A percentile compares a stretch with the other conserved stretches of the same genome.
Evolutionary conservation across 1,139 yeast genomes (phyloP).

Genomic region (Zygoascus hellenicus): DNA sequence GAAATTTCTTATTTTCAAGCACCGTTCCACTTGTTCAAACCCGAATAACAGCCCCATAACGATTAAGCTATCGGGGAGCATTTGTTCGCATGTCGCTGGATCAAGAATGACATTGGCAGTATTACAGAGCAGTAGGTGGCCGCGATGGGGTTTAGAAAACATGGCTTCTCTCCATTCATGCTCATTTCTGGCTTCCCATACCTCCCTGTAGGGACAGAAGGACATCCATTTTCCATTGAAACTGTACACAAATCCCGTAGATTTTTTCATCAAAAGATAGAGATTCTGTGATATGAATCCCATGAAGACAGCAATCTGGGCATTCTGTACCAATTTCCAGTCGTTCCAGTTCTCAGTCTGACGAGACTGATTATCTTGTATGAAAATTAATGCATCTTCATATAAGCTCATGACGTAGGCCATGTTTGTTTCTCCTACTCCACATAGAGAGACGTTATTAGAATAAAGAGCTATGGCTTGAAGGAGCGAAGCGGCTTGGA

Average conservation of each 20-base stretch:
- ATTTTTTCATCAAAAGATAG: constrained; percentile 2
- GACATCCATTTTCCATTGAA: neutral
- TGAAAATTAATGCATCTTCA: neutral
- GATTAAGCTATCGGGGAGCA: too few relatives aligned
- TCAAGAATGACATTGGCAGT: neutral
- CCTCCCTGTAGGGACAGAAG: neutral
- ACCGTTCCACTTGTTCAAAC: too few relatives aligned
- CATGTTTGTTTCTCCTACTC: constrained; percentile 1
- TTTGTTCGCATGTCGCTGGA: neutral
- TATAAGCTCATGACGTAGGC: neutral
- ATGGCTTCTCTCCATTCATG: neutral
- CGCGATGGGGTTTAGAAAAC: neutral
- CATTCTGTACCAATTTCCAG: neutral
- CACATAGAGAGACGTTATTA: neutral
- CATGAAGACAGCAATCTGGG: neutral
- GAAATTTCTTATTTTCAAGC: too few relatives aligned
- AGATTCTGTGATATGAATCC: neutral
- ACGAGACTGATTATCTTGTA: neutral
- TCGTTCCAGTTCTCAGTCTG: neutral
- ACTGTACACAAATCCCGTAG: neutral
- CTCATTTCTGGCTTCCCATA: neutral
- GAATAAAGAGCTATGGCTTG: neutral
- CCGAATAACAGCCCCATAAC: too few relatives aligned
- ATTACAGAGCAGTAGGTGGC: neutral
- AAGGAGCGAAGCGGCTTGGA: constrained; percentile 3